phyloP scores from a whole-genome alignment of 2,329 filamentous ascomycete genomes.

The Sporothrix protearum region DNA sequence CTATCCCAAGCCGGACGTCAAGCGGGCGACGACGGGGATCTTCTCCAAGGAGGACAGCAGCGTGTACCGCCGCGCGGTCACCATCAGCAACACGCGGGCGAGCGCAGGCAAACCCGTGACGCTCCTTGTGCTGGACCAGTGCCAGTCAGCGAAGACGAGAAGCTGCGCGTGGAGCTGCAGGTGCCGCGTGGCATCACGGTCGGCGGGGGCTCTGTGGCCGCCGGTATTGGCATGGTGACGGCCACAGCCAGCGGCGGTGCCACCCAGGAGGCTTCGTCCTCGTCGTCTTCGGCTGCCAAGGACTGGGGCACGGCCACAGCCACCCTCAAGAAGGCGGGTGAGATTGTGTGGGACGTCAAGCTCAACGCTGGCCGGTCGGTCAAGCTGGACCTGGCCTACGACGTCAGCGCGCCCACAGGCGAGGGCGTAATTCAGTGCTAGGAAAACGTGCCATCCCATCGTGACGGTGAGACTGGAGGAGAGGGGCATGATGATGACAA shows the following conservation, averaged over 20 bases:
- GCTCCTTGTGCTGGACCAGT: constrained; percentile 58
- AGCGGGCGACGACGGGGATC: constrained; percentile 49
- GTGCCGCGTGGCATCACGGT: constrained; percentile 46
- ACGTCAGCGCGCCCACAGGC: constrained; percentile 53
- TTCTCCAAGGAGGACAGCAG: constrained; percentile 53
- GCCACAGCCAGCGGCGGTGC: constrained; percentile 25
- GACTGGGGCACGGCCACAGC: constrained; percentile 56
- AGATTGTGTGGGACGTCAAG: constrained; percentile 56
- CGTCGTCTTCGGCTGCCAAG: constrained; percentile 28
- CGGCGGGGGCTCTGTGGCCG: constrained; percentile 38
- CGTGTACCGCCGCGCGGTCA: constrained; percentile 48
- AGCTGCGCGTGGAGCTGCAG: constrained; percentile 50
- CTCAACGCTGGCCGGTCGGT: constrained; percentile 56
- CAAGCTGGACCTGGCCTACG: constrained; percentile 59
- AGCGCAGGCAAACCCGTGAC: constrained; percentile 40
- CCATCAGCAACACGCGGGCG: constrained; percentile 50
- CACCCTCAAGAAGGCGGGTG: constrained; percentile 53
- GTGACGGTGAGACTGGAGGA: neutral
- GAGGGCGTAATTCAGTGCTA: constrained; percentile 38
- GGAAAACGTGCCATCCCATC: constrained; percentile 19
- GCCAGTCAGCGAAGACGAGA: constrained; percentile 59
- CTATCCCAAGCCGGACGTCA: constrained; percentile 56
- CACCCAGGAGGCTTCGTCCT: constrained; percentile 27
- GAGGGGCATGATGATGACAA: neutral
- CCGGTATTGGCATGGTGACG: constrained; percentile 26